phyloP scores from a whole-genome alignment of 495 filamentous ascomycete species.

The Penicillium coffeae region DNA sequence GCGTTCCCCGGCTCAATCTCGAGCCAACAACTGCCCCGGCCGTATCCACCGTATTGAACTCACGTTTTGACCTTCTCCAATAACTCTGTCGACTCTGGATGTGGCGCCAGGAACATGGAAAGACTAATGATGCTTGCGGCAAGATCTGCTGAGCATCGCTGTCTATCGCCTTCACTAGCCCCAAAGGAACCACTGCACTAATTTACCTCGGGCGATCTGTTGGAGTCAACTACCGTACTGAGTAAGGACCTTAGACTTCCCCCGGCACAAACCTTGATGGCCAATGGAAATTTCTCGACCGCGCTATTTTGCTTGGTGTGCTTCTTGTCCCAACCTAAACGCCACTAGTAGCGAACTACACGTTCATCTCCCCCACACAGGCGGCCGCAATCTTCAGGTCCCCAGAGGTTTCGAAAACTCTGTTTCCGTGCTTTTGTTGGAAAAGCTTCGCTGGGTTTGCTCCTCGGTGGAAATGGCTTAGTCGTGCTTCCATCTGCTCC shows the following conservation, averaged over 20 bases:
- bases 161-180: background rate
- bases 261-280: background rate
- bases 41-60: conserved; percentile 1
- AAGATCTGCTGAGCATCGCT: conserved; percentile 20
- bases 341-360: conserved; percentile 7
- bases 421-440: background rate
- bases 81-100: conserved; percentile 1
- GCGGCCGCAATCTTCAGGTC: conserved; percentile 8
- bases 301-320: background rate
- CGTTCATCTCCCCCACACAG: background rate
- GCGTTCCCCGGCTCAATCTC: background rate
- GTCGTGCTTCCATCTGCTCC: background rate
- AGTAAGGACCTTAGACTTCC: background rate
- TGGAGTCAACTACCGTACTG: background rate
- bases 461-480: background rate
- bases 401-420: background rate
- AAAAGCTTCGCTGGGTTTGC: conserved; percentile 1
- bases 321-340: background rate
- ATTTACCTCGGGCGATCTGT: background rate
- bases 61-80: conserved; percentile 13
- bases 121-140: conserved; percentile 6
- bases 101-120: conserved; percentile 14
- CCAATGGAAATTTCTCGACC: conserved; percentile 20
- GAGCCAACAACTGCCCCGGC: background rate
- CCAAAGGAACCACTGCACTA: background rate